A percentile compares a stretch with the other conserved stretches of the same genome.
phyloP scores from a whole-genome alignment of 768 basidiomycete species.

The Lactarius akahatsu region DNA sequence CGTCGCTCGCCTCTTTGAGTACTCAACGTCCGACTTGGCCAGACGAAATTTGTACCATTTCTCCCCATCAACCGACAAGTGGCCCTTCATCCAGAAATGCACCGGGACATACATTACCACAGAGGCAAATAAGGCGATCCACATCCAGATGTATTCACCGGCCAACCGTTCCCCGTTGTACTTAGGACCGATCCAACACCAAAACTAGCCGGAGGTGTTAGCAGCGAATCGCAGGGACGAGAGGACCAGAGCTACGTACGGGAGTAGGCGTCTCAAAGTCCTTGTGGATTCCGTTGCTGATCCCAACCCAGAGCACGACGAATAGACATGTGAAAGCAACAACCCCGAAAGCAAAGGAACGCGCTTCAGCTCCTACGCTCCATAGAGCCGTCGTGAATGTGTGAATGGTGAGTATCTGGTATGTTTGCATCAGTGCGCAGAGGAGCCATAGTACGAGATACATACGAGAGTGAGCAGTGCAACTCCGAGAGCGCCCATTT shows the following conservation, averaged over 20 bases:
- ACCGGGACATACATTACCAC: constrained; percentile 39
- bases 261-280: constrained; percentile 39
- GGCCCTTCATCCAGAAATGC: constrained; percentile 39
- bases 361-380: constrained; percentile 37
- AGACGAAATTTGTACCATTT: constrained; percentile 39
- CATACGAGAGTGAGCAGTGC: constrained; percentile 44
- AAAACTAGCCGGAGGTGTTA: constrained; percentile 31
- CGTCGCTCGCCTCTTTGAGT: constrained; percentile 15
- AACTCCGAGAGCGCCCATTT: constrained; percentile 44
- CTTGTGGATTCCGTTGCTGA: constrained; percentile 31
- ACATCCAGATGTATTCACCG: constrained; percentile 48
- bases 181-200: constrained; percentile 45
- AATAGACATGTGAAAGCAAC: constrained; percentile 15
- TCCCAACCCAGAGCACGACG: constrained; percentile 39
- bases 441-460: background rate
- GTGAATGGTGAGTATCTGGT: constrained; percentile 38
- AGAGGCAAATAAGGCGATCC: constrained; percentile 41
- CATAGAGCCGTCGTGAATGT: constrained; percentile 42
- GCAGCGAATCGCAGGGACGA: background rate
- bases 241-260: constrained; percentile 22
- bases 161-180: constrained; percentile 37
- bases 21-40: constrained; percentile 17
- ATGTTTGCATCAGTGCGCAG: constrained; percentile 30
- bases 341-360: constrained; percentile 31
- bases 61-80: constrained; percentile 35